These are phyloP conservation scores for Lichtheimia ornata DNA, from an alignment of 371 early-diverging fungal genomes.

Conservation along the genomic window DNA sequence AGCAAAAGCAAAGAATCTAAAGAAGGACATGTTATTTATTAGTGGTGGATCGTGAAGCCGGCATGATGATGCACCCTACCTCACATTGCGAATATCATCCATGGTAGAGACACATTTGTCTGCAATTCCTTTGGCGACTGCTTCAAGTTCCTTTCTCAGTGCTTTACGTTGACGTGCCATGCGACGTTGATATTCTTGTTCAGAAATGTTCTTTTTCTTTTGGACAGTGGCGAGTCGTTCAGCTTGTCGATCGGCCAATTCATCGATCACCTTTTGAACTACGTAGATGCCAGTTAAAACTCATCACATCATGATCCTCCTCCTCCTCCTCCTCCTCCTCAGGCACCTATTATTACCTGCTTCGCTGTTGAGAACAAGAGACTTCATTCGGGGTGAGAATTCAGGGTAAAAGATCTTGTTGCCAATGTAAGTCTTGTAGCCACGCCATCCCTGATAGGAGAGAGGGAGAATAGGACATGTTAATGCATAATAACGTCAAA, in stretches of 20 bases:
- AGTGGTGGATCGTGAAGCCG: neutral
- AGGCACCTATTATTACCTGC: constrained; percentile 7
- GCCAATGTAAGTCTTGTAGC: constrained; percentile 79
- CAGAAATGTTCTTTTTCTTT: constrained; percentile 18
- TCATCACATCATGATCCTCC: neutral
- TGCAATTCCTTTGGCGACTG: constrained; percentile 61
- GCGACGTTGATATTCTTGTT: constrained; percentile 8
- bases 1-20: constrained; percentile 70
- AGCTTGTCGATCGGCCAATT: constrained; percentile 23
- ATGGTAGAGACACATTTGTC: constrained; percentile 72
- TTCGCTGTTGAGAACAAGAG: constrained; percentile 42
- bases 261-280: constrained; percentile 21
- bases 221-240: constrained; percentile 12
- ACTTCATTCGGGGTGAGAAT: constrained; percentile 63
- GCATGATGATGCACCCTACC: constrained; percentile 34
- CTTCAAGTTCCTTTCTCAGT: constrained; percentile 52
- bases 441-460: constrained; percentile 58
- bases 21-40: neutral
- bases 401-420: constrained; percentile 71
- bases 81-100: constrained; percentile 62
- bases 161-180: constrained; percentile 35
- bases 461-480: neutral
- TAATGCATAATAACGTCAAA: neutral
- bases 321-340: neutral
- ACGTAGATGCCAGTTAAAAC: neutral